Conservation (phyloP, 306 rosid genomes). For the Arachis stenosperma region DNA sequence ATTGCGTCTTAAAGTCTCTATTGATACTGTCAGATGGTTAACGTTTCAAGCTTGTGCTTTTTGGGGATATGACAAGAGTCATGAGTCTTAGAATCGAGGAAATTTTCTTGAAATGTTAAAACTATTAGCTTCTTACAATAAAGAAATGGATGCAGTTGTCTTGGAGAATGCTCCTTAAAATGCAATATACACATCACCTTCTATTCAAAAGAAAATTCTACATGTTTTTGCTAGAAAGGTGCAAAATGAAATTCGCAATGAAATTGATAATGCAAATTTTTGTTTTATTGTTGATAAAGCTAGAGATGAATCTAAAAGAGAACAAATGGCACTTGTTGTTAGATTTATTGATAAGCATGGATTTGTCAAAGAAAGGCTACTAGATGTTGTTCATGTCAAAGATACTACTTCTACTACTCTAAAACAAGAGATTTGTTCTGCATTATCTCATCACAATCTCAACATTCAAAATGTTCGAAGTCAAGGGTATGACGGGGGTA, state of each 20-base stretch:
- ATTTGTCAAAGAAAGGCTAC: background rate
- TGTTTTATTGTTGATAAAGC: background rate
- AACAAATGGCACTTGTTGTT: background rate
- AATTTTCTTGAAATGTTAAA: background rate
- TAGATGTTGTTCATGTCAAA: background rate
- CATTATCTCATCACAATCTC: conserved; percentile 9
- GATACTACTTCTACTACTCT: background rate
- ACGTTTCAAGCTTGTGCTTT: conserved; percentile 1
- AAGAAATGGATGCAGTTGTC: background rate
- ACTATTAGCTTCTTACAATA: background rate
- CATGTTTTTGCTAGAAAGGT: background rate
- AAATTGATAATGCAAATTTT: background rate
- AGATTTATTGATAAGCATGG: background rate
- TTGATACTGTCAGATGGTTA: background rate
- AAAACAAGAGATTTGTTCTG: background rate
- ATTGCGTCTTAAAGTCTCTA: background rate
- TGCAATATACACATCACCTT: background rate
- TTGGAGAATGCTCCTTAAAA: background rate
- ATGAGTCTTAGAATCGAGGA: background rate
- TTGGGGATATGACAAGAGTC: background rate
- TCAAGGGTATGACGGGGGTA: conserved; percentile 1
- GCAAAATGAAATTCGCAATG: background rate
- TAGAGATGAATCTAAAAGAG: background rate
- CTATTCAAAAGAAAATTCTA: background rate
- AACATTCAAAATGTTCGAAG: background rate